Evolutionary conservation across 495 filamentous ascomycete species (phyloP).

Genomic region (Aspergillus campestris): DNA sequence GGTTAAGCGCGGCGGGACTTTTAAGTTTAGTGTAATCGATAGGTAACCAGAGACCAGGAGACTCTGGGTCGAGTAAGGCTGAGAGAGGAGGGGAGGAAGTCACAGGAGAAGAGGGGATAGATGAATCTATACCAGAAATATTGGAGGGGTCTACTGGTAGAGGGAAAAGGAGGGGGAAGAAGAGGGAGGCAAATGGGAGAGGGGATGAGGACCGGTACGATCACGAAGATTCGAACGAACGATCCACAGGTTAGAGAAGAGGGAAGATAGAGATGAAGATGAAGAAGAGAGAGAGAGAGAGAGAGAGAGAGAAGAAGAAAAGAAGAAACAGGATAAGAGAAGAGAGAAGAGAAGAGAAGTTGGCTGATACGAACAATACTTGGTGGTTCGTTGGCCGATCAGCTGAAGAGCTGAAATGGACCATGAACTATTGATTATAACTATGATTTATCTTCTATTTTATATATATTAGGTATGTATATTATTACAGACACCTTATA

Average conservation of each 20-base stretch:
- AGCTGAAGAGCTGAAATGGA: too few relatives aligned
- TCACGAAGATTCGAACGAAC: too few relatives aligned
- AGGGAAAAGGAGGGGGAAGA: conserved; percentile 1
- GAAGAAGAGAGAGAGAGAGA: not conserved
- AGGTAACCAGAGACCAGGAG: too few relatives aligned
- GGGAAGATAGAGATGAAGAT: not conserved
- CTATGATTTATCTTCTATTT: too few relatives aligned
- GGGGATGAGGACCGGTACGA: not conserved
- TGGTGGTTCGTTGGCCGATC: not conserved
- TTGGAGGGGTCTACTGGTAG: not conserved
- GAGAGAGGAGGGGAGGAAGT: too few relatives aligned
- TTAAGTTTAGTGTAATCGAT: too few relatives aligned
- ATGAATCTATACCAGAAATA: too few relatives aligned
- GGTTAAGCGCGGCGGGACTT: conserved; percentile 13
- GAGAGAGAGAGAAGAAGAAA: not conserved
- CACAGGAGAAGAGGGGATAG: too few relatives aligned
- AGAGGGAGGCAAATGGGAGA: conserved; percentile 14
- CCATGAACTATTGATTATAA: too few relatives aligned
- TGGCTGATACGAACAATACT: conserved; percentile 4
- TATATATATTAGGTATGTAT: too few relatives aligned
- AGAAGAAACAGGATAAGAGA: not conserved
- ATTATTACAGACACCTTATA: too few relatives aligned
- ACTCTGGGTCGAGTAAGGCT: too few relatives aligned
- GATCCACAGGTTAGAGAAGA: not conserved
- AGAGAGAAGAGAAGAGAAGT: conserved; percentile 1